Conservation (phyloP, 495 filamentous ascomycete genomes). For the Penicillium tannophilum region DNA sequence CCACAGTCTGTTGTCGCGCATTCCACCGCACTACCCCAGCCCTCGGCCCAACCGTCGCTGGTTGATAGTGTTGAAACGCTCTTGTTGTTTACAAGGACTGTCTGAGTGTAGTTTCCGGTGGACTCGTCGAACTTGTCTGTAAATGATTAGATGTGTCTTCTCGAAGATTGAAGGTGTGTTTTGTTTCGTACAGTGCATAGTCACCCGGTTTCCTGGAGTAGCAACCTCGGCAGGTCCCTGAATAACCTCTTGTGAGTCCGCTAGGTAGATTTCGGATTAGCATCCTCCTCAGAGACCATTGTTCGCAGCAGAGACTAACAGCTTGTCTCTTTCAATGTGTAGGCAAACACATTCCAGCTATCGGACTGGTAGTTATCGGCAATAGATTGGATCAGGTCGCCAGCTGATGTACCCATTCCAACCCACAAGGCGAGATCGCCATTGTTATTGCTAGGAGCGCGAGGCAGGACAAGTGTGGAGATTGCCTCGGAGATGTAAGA, state of each 20-base stretch:
- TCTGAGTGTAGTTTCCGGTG: conserved; percentile 43
- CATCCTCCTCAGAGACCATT: not conserved
- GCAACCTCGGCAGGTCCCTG: conserved; percentile 28
- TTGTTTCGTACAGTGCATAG: conserved; percentile 32
- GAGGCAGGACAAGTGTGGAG: conserved; percentile 39
- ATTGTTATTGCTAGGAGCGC: conserved; percentile 27
- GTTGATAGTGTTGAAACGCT: conserved; percentile 44
- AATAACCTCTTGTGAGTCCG: conserved; percentile 29
- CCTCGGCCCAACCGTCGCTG: conserved; percentile 33
- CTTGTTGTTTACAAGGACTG: conserved; percentile 35
- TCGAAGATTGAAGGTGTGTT: not conserved
- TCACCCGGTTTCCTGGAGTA: conserved; percentile 27
- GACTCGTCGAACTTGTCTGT: conserved; percentile 41
- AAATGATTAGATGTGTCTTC: not conserved
- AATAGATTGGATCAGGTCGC: conserved; percentile 42
- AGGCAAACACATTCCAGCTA: conserved; percentile 35
- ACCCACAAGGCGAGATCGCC: conserved; percentile 37
- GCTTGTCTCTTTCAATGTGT: conserved; percentile 27
- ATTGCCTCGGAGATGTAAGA: conserved; percentile 40
- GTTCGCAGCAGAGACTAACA: conserved; percentile 24
- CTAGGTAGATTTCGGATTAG: conserved; percentile 15
- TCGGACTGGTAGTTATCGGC: conserved; percentile 30
- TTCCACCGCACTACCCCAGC: conserved; percentile 47
- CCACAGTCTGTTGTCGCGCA: conserved; percentile 42
- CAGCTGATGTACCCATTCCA: conserved; percentile 42